phyloP scores from a whole-genome alignment of 257 asterid genomes.

The Scutellaria baicalensis region DNA sequence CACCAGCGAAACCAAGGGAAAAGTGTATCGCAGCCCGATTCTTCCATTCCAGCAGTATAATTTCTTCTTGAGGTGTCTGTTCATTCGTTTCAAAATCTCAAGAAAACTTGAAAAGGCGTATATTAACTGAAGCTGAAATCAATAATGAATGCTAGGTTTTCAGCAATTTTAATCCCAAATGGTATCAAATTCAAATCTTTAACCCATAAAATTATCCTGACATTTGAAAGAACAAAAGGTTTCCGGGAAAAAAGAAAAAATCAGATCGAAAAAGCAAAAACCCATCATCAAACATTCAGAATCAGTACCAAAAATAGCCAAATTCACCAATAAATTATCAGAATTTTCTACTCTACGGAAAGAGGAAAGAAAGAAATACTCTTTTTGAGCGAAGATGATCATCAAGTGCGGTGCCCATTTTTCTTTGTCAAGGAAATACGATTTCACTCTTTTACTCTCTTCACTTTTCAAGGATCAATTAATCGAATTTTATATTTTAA shows the following conservation, averaged over 20 bases:
- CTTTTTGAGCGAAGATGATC: constrained; percentile 34
- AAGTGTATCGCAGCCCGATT: constrained; percentile 30
- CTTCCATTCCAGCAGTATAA: constrained; percentile 27
- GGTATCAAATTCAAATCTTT: background rate
- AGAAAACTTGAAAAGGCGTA: background rate
- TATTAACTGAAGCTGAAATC: background rate
- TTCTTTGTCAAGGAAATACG: background rate
- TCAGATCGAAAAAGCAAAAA: background rate
- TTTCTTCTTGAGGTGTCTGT: constrained; percentile 57
- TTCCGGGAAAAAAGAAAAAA: background rate
- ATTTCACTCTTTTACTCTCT: background rate
- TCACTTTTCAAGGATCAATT: background rate
- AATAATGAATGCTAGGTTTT: background rate
- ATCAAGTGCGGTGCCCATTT: constrained; percentile 30
- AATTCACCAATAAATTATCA: background rate
- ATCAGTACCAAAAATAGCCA: background rate
- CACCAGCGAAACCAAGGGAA: constrained; percentile 31
- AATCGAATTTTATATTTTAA: background rate
- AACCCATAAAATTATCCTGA: background rate
- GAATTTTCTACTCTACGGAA: background rate
- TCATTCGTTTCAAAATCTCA: constrained; percentile 4
- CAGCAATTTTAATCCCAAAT: background rate
- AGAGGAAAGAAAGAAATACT: constrained; percentile 23
- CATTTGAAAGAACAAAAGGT: background rate
- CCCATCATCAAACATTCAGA: background rate